Conservation (phyloP, 352 stramenopile species). For the Pythium rhizo-oryzae region DNA sequence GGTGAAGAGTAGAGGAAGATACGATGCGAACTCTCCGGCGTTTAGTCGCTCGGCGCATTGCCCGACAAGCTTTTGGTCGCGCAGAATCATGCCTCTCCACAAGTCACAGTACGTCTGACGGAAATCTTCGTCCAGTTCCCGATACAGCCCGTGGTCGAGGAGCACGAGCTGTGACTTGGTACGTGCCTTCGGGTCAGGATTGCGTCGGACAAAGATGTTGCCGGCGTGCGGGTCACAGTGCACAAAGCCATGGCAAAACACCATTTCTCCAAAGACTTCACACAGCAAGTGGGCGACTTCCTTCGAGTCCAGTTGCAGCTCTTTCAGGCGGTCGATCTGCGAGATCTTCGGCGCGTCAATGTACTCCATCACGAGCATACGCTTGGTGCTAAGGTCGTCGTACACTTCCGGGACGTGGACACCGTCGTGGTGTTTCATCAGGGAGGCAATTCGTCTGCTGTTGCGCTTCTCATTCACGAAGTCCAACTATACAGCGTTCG, state of each 20-base stretch:
- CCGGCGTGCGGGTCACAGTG: slow-evolving; percentile 97
- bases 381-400: slow-evolving; percentile 84
- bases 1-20: slow-evolving; percentile 87
- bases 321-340: slow-evolving; percentile 82
- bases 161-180: slow-evolving; percentile 93
- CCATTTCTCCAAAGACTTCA: slow-evolving; percentile 94
- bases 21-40: slow-evolving; percentile 61
- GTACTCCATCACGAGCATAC: slow-evolving; percentile 98
- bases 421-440: slow-evolving; percentile 50
- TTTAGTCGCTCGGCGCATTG: slow-evolving; percentile 59
- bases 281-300: slow-evolving; percentile 89
- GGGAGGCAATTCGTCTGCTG: slow-evolving; percentile 59
- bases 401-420: slow-evolving; percentile 88
- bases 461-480: slow-evolving; percentile 89
- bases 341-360: slow-evolving; percentile 95
- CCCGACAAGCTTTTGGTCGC: slow-evolving; percentile 80
- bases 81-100: slow-evolving; percentile 94
- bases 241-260: slow-evolving; percentile 95
- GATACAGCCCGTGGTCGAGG: slow-evolving; percentile 98
- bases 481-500: slow-evolving; percentile 49
- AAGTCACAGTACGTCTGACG: slow-evolving; percentile 94
- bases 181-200: slow-evolving; percentile 44
- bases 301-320: slow-evolving; percentile 74
- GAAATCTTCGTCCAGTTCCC: slow-evolving; percentile 94
- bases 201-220: slow-evolving; percentile 90